A percentile compares a stretch with the other conserved stretches of the same genome.
Evolutionary conservation across 148 eudicot genomes (phyloP).

Genomic region (Cornus suecica): DNA sequence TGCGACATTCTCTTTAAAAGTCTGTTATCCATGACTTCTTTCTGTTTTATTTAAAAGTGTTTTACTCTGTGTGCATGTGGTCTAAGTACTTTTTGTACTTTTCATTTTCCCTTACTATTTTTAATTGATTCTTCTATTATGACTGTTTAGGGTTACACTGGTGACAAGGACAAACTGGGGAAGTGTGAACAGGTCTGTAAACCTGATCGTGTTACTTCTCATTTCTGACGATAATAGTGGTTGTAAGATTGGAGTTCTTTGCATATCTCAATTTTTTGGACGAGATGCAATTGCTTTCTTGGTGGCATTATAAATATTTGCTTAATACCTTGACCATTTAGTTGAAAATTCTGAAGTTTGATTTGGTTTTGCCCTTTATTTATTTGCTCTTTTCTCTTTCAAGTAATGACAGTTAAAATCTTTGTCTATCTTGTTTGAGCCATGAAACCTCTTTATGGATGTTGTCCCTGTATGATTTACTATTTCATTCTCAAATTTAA

Average conservation of each 20-base stretch:
- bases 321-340: background rate
- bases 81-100: background rate
- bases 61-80: background rate
- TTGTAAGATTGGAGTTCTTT: conserved; percentile 10
- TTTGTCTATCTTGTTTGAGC: too few species aligned
- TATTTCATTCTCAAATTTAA: too few species aligned
- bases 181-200: conserved; percentile 90
- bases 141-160: conserved; percentile 60
- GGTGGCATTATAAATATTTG: background rate
- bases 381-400: too few species aligned
- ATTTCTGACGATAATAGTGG: background rate
- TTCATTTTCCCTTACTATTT: background rate
- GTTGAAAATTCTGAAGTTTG: background rate
- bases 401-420: too few species aligned
- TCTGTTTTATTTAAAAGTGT: background rate
- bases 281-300: background rate
- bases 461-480: too few species aligned
- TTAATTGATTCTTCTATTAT: conserved; percentile 14
- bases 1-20: conserved; percentile 1
- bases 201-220: background rate
- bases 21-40: background rate
- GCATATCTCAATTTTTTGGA: background rate
- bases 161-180: conserved; percentile 77
- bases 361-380: background rate
- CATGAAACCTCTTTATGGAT: too few species aligned